Percentiles rank a stretch among this genome's conserved stretches.
These are phyloP conservation scores for Calamus simplicifolius DNA, from an alignment of 176 grass and related monocot species.

Conservation along the genomic window DNA sequence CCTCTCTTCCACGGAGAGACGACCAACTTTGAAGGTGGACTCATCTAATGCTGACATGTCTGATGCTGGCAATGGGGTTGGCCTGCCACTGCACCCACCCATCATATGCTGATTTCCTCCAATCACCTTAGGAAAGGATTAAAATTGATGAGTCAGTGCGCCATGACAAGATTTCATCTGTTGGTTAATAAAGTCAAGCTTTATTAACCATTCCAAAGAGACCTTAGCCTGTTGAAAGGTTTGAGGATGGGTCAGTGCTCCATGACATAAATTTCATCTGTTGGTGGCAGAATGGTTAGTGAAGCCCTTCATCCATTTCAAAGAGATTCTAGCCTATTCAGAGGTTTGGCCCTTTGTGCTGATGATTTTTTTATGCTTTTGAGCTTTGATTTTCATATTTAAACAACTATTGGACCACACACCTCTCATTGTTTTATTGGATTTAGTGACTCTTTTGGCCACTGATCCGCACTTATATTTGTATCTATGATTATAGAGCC, in stretches of 20 bases:
- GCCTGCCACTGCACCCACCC: constrained; percentile 37
- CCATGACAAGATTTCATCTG: neutral
- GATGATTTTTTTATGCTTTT: no score
- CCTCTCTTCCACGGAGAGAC: constrained; percentile 75
- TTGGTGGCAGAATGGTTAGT: neutral
- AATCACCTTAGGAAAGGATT: constrained; percentile 29
- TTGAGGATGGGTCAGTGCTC: constrained; percentile 5
- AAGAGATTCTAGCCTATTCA: no score
- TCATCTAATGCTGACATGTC: constrained; percentile 53
- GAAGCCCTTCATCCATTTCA: no score
- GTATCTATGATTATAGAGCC: no score
- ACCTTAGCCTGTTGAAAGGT: no score
- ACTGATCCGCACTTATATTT: no score
- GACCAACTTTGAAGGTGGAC: constrained; percentile 63
- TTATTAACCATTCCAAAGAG: no score
- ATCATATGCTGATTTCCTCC: constrained; percentile 45
- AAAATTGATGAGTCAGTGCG: constrained; percentile 11
- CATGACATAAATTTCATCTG: neutral
- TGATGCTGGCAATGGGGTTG: constrained; percentile 26
- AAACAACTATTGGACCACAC: no score
- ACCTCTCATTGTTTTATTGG: no score
- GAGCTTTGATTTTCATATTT: no score
- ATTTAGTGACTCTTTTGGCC: no score
- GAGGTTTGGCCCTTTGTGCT: no score
- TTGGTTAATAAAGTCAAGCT: neutral